These are phyloP conservation scores for Aspergillus sp. DNA, from an alignment of 2,329 filamentous ascomycete genomes.

Conservation along the genomic window DNA sequence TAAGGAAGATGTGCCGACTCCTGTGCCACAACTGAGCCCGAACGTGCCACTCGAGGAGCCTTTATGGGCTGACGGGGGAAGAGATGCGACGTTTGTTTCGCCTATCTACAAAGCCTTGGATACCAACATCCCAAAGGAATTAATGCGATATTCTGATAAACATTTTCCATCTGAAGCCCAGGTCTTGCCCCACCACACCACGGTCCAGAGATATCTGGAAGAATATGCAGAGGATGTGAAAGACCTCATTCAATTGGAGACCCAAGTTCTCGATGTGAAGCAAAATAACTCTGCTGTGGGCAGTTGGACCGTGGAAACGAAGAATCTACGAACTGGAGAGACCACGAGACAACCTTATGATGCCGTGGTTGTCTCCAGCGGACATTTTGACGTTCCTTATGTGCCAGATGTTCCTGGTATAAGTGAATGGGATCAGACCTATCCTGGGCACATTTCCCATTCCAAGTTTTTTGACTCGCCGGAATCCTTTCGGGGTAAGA, in stretches of 20 bases:
- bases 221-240: constrained; percentile 65
- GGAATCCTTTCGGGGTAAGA: constrained; percentile 60
- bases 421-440: constrained; percentile 51
- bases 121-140: constrained; percentile 75
- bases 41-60: constrained; percentile 60
- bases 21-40: constrained; percentile 65
- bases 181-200: constrained; percentile 69
- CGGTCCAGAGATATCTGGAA: constrained; percentile 69
- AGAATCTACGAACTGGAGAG: constrained; percentile 44
- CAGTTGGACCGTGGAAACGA: constrained; percentile 59
- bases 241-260: constrained; percentile 64
- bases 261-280: constrained; percentile 61
- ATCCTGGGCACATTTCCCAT: constrained; percentile 62
- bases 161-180: constrained; percentile 60
- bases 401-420: constrained; percentile 62
- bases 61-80: constrained; percentile 36
- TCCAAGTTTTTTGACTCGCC: constrained; percentile 75
- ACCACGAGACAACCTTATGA: constrained; percentile 55
- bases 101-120: constrained; percentile 79
- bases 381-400: constrained; percentile 67
- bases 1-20: constrained; percentile 37
- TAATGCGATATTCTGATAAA: constrained; percentile 77
- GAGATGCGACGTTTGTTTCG: constrained; percentile 64
- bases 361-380: constrained; percentile 69
- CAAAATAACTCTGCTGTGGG: constrained; percentile 28